phyloP scores from a whole-genome alignment of 768 basidiomycete genomes.

The Stropharia rugosoannulata region DNA sequence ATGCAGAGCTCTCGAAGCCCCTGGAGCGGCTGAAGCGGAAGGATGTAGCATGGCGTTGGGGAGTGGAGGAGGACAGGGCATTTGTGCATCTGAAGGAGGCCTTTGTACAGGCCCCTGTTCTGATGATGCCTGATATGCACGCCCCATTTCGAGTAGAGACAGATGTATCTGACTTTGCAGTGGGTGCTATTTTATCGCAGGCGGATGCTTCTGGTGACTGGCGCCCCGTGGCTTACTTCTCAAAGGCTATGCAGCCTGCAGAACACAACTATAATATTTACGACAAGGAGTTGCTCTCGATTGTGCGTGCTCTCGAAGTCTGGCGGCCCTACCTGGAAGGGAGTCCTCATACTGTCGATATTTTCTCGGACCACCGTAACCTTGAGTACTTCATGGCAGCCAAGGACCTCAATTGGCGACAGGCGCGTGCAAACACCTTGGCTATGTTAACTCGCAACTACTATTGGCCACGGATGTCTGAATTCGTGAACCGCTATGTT shows the following conservation, averaged over 20 bases:
- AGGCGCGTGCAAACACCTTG: constrained; percentile 23
- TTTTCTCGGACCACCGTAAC: constrained; percentile 36
- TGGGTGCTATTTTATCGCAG: background rate
- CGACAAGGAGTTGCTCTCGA: constrained; percentile 47
- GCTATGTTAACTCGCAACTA: background rate
- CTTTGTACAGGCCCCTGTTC: background rate
- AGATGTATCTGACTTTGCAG: background rate
- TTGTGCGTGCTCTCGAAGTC: constrained; percentile 30
- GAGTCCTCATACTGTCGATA: constrained; percentile 18
- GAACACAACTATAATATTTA: constrained; percentile 44
- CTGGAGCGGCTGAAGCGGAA: background rate
- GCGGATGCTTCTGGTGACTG: background rate
- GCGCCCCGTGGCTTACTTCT: background rate
- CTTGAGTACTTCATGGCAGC: constrained; percentile 37
- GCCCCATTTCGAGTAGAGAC: background rate
- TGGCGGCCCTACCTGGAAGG: constrained; percentile 25
- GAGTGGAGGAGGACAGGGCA: background rate
- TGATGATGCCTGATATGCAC: background rate
- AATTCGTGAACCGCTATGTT: background rate
- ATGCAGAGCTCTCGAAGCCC: background rate
- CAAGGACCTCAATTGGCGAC: constrained; percentile 34
- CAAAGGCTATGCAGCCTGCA: constrained; percentile 7
- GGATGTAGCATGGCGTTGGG: background rate
- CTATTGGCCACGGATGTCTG: constrained; percentile 1
- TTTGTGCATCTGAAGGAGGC: background rate